Percentiles rank a stretch among this genome's conserved stretches.
phyloP scores from a whole-genome alignment of 805 yeast genomes.

The Blastobotrys terrestris region DNA sequence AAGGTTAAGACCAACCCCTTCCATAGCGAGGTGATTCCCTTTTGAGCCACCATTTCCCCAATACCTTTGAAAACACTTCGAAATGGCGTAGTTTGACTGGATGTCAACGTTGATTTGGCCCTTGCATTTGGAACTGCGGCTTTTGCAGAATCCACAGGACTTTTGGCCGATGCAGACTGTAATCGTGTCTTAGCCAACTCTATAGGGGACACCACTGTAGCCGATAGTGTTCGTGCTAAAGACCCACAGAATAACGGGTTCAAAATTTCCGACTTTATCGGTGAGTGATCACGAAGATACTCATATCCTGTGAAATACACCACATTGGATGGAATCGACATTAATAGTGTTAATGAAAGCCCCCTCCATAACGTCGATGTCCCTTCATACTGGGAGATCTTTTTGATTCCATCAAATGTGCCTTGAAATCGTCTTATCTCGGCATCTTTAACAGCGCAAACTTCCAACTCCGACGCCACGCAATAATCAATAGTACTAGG shows the following conservation, averaged over 20 bases:
- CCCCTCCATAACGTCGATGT: constrained; percentile 81
- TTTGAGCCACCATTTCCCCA: constrained; percentile 40
- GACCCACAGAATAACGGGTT: constrained; percentile 87
- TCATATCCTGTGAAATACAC: constrained; percentile 95
- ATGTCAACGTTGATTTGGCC: constrained; percentile 16
- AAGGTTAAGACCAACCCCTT: constrained; percentile 81
- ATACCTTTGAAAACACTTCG: constrained; percentile 43
- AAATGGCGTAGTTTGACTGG: constrained; percentile 8
- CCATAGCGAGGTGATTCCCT: constrained; percentile 65
- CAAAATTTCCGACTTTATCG: constrained; percentile 38
- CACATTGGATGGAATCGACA: constrained; percentile 91
- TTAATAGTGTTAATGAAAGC: constrained; percentile 63
- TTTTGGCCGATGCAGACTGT: constrained; percentile 46
- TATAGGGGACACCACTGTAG: constrained; percentile 78
- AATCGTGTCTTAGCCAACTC: constrained; percentile 83
- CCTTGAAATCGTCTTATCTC: constrained; percentile 45
- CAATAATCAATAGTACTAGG: constrained; percentile 34
- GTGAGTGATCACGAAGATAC: constrained; percentile 68
- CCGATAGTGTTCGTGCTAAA: constrained; percentile 73
- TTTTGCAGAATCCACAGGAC: background rate
- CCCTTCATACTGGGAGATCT: constrained; percentile 72
- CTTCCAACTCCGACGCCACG: constrained; percentile 30
- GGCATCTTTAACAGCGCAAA: constrained; percentile 36
- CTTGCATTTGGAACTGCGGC: constrained; percentile 44
- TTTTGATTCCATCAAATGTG: constrained; percentile 65